Evolutionary conservation across 2,329 filamentous ascomycete species (phyloP).

Genomic region (Ophiostoma novo-ulmi): DNA sequence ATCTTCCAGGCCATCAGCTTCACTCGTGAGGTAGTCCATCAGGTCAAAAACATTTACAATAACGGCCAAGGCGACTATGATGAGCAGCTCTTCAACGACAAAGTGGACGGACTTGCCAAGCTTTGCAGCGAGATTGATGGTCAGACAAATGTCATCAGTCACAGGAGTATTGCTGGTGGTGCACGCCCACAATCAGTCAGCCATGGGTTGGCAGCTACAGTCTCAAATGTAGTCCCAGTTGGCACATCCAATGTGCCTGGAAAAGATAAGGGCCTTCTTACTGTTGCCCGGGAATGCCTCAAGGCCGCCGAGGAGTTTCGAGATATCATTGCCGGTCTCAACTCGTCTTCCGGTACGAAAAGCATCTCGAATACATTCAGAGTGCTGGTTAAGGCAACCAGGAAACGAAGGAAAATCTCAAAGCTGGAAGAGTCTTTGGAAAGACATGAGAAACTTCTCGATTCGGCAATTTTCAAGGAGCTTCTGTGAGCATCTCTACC

Average conservation of each 20-base stretch:
- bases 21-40: neutral
- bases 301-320: neutral
- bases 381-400: neutral
- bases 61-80: neutral
- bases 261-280: neutral
- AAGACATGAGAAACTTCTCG: neutral
- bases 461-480: neutral
- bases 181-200: neutral
- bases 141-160: neutral
- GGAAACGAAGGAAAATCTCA: neutral
- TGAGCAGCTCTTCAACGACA: neutral
- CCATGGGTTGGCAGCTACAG: neutral
- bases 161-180: neutral
- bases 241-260: neutral
- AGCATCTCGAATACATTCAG: neutral
- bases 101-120: neutral
- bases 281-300: neutral
- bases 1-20: slow-evolving; percentile 2
- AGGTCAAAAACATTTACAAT: neutral
- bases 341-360: neutral
- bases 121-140: neutral
- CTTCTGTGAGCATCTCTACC: neutral
- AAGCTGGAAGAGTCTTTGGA: neutral
- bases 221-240: neutral
- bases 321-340: neutral